Conservation (phyloP, 2,329 filamentous ascomycete species). For the Fonsecaea erecta region DNA sequence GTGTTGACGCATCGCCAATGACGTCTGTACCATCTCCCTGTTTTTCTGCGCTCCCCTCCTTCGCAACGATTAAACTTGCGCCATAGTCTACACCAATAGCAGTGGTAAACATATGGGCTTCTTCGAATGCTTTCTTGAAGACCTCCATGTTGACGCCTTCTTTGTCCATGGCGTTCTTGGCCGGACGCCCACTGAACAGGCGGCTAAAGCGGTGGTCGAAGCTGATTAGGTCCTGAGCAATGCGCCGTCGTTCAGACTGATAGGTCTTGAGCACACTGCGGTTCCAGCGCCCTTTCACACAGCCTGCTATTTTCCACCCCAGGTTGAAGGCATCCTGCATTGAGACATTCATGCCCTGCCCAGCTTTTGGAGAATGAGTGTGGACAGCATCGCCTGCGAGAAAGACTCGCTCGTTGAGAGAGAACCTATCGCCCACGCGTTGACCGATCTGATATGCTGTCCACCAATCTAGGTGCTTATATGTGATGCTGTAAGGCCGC, state of each 20-base stretch:
- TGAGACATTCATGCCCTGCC: conserved; percentile 73
- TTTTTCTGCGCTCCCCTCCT: no score
- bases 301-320: conserved; percentile 60
- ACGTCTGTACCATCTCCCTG: no score
- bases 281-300: conserved; percentile 50
- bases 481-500: conserved; percentile 67
- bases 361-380: conserved; percentile 55
- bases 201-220: conserved; percentile 63
- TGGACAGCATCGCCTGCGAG: conserved; percentile 52
- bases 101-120: conserved; percentile 64
- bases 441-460: conserved; percentile 64
- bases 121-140: conserved; percentile 65
- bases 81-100: conserved; percentile 64
- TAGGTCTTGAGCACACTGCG: conserved; percentile 57
- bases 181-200: conserved; percentile 61
- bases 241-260: conserved; percentile 58
- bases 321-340: conserved; percentile 70
- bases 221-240: conserved; percentile 69
- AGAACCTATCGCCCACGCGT: no score
- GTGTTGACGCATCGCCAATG: no score
- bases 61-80: conserved; percentile 44
- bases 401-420: no score
- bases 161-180: conserved; percentile 63
- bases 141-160: conserved; percentile 65
- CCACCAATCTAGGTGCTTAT: conserved; percentile 70